A percentile compares a stretch with the other conserved stretches of the same genome.
phyloP scores from a whole-genome alignment of 148 eudicot genomes.

The Beta vulgaris region DNA sequence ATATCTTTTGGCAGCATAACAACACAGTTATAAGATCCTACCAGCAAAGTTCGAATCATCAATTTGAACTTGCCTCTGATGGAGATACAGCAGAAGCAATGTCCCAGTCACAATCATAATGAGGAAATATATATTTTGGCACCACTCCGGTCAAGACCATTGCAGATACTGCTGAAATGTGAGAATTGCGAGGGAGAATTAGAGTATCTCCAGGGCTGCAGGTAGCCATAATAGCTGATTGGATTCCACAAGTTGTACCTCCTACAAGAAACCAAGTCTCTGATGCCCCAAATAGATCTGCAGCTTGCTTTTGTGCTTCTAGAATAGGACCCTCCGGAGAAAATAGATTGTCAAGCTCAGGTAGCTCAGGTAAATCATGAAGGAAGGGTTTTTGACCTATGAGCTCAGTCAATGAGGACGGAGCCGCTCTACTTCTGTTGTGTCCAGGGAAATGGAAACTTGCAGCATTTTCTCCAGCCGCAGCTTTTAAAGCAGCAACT shows the following conservation, averaged over 20 bases:
- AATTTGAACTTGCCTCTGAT: constrained; percentile 54
- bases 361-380: constrained; percentile 47
- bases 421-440: constrained; percentile 76
- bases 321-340: constrained; percentile 66
- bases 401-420: constrained; percentile 52
- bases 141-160: constrained; percentile 67
- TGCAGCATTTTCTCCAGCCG: constrained; percentile 59
- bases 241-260: constrained; percentile 89
- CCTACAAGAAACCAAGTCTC: constrained; percentile 93
- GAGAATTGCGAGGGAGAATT: constrained; percentile 76
- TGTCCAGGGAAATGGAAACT: constrained; percentile 90
- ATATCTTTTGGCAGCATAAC: not conserved
- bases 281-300: constrained; percentile 69
- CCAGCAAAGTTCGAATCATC: constrained; percentile 3
- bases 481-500: constrained; percentile 57
- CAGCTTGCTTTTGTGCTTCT: constrained; percentile 68
- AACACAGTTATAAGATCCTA: not conserved
- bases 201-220: constrained; percentile 76
- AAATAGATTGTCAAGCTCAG: constrained; percentile 69
- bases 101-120: constrained; percentile 64
- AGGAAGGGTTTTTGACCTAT: constrained; percentile 56
- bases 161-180: constrained; percentile 64
- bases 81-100: constrained; percentile 59
- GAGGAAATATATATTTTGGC: constrained; percentile 66
- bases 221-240: constrained; percentile 74